These are phyloP conservation scores for Akanthomyces lecanii DNA, from an alignment of 2,329 filamentous ascomycete species.

Conservation along the genomic window DNA sequence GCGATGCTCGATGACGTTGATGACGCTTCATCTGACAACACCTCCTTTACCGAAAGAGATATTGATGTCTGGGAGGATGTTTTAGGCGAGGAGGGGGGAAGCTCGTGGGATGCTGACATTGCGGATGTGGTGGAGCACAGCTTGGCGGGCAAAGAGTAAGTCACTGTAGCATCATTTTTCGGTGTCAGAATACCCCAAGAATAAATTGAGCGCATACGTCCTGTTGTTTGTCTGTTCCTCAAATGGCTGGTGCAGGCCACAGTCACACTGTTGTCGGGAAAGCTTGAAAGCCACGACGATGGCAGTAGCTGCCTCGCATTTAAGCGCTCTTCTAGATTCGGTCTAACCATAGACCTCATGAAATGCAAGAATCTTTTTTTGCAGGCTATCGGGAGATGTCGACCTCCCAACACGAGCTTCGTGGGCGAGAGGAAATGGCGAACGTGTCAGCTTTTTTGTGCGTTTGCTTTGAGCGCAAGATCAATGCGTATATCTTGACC, in stretches of 20 bases:
- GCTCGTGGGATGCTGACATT: neutral
- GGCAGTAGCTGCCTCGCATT: neutral
- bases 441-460: no score
- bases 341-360: neutral
- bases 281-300: neutral
- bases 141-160: neutral
- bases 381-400: no score
- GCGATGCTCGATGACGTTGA: neutral
- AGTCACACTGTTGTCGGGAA: no score
- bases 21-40: neutral
- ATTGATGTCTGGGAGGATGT: neutral
- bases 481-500: no score
- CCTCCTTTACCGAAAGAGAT: neutral
- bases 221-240: no score
- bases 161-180: no score
- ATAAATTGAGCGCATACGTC: no score
- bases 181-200: no score
- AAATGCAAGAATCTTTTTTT: neutral
- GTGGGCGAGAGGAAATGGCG: no score
- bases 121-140: neutral
- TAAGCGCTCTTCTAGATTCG: neutral
- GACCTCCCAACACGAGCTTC: no score
- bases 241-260: neutral
- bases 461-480: no score
- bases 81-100: neutral